Evolutionary conservation across 768 basidiomycete genomes (phyloP), one percentile per base, ranked within the genome.

Genomic region (Pleurotus giganteus): DNA sequence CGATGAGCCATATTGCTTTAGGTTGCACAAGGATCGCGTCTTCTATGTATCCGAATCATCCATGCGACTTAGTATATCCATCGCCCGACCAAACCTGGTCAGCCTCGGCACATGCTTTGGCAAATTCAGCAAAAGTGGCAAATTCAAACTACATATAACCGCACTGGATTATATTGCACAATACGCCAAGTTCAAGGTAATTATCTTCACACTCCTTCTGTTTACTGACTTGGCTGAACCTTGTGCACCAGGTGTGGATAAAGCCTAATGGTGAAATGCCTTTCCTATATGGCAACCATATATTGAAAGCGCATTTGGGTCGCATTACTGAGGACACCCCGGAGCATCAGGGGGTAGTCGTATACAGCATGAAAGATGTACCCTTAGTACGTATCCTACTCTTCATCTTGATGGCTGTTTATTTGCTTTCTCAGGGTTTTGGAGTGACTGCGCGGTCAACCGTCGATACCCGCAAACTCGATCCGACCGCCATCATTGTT

Each of bases 181-280:
- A 66, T 98, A 97, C 67, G 95, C 97, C 17, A 98, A 96, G 72
- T 92, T 94, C 78, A 99, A 99, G 82, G 97, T 94, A 58, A 52
- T 74, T 55, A 9, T 43, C 8, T 53, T 46, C 32, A n/a, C 8
- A 26, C 17, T 4, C 29, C 36, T 27, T 43, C 32, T 26, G 12
- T 23, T n/a, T 15, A 23, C 55, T 24, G 28, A 9, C 36, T 28
- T 23, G 26, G 17, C 54, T 31, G 21, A 19, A 21, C 24, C 26
- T 21, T 15, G 57, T 37, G 21, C 49, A 28, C 3, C 57, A 98
- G 96, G 83, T 98, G 15, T 99, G 97, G 97, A 94, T 99, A 68
- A 99, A 99, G 71, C 88, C 95, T 23, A 96, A 98, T 60, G 97
- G 97, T 65, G 97, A 99, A 73, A 96, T 99, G 88, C 97, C 97